phyloP scores from a whole-genome alignment of 2,329 filamentous ascomycete genomes.

The Fusarium tanahbumbuense region DNA sequence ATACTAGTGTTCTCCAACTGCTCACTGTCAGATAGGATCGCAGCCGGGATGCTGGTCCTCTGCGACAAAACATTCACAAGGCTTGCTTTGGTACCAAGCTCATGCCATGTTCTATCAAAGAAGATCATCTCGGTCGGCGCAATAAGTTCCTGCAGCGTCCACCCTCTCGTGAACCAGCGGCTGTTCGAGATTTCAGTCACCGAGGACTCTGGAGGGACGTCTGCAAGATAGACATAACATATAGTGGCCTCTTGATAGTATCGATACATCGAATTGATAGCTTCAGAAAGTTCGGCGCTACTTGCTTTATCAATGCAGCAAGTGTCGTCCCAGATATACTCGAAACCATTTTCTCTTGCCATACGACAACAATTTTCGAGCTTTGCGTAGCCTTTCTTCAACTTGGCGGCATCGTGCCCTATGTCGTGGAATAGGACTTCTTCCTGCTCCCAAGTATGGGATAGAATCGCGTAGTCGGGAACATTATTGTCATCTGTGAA shows the following conservation, averaged over 20 bases:
- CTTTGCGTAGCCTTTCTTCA: conserved; percentile 21
- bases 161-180: conserved; percentile 25
- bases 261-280: conserved; percentile 39
- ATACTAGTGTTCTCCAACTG: neutral
- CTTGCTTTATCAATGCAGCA: conserved; percentile 42
- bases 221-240: conserved; percentile 31
- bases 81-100: neutral
- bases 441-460: conserved; percentile 16
- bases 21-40: neutral
- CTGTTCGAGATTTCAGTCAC: neutral
- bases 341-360: neutral
- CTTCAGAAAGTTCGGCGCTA: conserved; percentile 30
- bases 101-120: conserved; percentile 1
- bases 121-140: neutral
- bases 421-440: conserved; percentile 25
- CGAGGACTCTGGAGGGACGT: neutral
- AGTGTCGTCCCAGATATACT: conserved; percentile 36
- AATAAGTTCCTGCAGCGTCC: conserved; percentile 19
- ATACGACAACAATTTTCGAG: conserved; percentile 20
- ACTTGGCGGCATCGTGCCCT: neutral
- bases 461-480: conserved; percentile 18
- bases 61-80: neutral
- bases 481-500: neutral
- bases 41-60: neutral
- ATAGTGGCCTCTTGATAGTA: conserved; percentile 27